Evolutionary conservation across 1,284 basidiomycete genomes (phyloP), one percentile per base, ranked within the genome.

Genomic region (Ganoderma lingzhi): DNA sequence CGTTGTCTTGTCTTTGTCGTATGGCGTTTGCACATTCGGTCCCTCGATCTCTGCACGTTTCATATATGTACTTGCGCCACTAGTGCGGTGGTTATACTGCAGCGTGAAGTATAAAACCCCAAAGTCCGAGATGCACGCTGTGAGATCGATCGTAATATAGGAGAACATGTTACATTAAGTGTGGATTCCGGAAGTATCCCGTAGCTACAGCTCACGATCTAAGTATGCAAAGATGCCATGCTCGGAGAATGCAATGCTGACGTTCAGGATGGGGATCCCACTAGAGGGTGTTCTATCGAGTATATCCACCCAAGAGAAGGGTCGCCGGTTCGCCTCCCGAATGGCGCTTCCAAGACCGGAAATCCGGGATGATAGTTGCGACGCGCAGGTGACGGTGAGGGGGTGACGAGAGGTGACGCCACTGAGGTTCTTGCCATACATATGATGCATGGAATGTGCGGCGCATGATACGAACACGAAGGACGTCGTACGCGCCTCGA

Each of bases 361-460:
- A 51, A 51, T 39, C 35, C 19, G 39, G 14, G 35, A 56, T 59
- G 58, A 59, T 14, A 39, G 37, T 39, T 59, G 58, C 37, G 37
- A 23, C 35, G 10, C 19, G 48, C n/a, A 28, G 23, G 23, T 51
- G 48, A 23, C n/a, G n/a, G 44, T 44, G 42, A 44, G 42, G 14
- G 15, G 42, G 42, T 45, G 48, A 28, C n/a, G n/a, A 37, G 19
- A 59, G 58, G 37, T 12, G 58, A 59, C 37, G 58, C 30, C 58
- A 59, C 58, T 37, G 9, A 59, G 58, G 58, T 39, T n/a, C 37
- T 19, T 30, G 53, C 28, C 30, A 56, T 19, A 32, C 53, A 14
- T 53, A 23, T 56, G 53, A 35, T 35, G 53, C 8, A 51, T 51
- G 53, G 58, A 59, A 17, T 65, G 55, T 30, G 12, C 32, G 30